Evolutionary conservation across 208 protist genomes (phyloP), one percentile per base, ranked within the genome.

Genomic region (Vickermania ingenoplastis): DNA sequence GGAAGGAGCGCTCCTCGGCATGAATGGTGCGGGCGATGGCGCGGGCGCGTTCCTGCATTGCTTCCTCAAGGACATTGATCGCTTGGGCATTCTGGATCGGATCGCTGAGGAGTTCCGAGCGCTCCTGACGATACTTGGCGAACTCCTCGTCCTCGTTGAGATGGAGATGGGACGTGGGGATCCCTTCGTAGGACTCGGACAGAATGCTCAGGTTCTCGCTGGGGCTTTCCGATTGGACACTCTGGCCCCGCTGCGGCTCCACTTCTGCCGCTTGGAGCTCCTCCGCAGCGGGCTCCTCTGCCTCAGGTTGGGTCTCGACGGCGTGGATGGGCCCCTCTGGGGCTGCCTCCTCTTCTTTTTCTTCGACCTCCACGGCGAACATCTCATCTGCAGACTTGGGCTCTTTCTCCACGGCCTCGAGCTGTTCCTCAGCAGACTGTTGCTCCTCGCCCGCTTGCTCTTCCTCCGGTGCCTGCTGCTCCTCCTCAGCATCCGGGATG

Each of bases 61-160:
- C 61, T 26, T 85, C 75, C 63, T 87, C 85, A 11, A 87, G 31
- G n/a, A 75, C 76, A 65, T 69, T 74, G 45, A 90, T 89, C 61
- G 69, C 72, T 30, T 66, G 67, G 17, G 81, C 82, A 70, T 87
- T 89, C 4, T 66, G 61, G 28, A 69, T 65, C 31, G 75, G 66
- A 55, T 89, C 61, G 56, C 62, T 57, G 63, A 75, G 65, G 31
- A 89, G 65, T 28, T 41, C 45, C 2, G 65, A 61, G 41, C 75
- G 79, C 23, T 69, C 60, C 60, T 73, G 64, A 17, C 64, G 79
- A 66, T 86, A 63, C 29, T 75, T 60, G 22, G 57, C 59, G 55
- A 88, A 89, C 23, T 41, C 57, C 21, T 69, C 41, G 57, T 92
- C 79, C 24, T 63, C 65, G 60, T 76, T 71, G 23, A 88, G 60